These are phyloP conservation scores for Cymodocea nodosa DNA, from an alignment of 116 monocot species.

Conservation along the genomic window DNA sequence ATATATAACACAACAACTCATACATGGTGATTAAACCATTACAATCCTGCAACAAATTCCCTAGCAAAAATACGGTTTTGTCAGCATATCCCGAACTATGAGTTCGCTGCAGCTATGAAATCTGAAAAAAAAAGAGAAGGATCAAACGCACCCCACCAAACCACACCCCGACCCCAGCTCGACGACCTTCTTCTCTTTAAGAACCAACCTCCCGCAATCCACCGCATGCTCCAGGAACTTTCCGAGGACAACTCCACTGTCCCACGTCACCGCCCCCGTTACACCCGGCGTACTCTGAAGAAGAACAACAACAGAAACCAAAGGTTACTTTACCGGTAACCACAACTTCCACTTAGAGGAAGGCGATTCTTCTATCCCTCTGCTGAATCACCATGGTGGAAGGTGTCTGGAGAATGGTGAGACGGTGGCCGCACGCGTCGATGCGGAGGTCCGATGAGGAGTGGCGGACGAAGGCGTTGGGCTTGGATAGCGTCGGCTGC, in stretches of 20 bases:
- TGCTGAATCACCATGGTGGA: slow-evolving; percentile 52
- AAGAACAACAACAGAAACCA: not conserved
- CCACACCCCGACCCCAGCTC: slow-evolving; percentile 63
- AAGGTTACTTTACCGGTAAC: not conserved
- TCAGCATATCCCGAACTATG: no score
- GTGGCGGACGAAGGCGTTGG: slow-evolving; percentile 79
- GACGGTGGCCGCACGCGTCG: slow-evolving; percentile 67
- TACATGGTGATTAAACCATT: no score
- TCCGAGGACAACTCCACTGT: slow-evolving; percentile 79
- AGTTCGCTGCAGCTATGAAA: no score
- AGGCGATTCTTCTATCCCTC: no score
- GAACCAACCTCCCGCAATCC: slow-evolving; percentile 35
- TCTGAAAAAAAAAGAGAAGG: not conserved
- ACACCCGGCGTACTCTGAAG: slow-evolving; percentile 70
- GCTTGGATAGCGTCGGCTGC: slow-evolving; percentile 45
- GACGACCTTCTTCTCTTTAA: slow-evolving; percentile 44
- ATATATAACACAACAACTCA: no score
- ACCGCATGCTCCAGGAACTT: slow-evolving; percentile 91
- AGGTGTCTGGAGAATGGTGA: slow-evolving; percentile 75
- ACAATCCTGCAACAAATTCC: no score
- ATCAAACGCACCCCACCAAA: slow-evolving; percentile 36
- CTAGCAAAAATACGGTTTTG: no score
- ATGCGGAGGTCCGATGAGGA: slow-evolving; percentile 40
- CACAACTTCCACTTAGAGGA: no score
- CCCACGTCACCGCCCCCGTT: slow-evolving; percentile 97